Conservation (phyloP, 1,284 basidiomycete genomes). For the Somion occarium region DNA sequence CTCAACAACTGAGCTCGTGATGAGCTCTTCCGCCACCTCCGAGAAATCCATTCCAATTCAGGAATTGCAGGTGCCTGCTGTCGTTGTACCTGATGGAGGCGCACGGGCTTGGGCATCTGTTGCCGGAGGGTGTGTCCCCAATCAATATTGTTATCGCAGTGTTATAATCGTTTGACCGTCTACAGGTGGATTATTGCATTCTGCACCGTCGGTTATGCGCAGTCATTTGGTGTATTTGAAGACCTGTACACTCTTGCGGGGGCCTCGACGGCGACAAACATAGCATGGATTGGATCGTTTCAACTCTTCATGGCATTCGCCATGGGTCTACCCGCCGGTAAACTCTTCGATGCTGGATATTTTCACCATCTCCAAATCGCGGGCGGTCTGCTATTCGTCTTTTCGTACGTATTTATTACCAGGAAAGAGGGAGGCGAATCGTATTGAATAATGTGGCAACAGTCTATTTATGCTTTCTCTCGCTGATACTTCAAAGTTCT, state of each 20-base stretch:
- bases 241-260: neutral
- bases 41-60: too few species aligned
- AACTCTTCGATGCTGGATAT: neutral
- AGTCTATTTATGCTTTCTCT: constrained; percentile 27
- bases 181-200: neutral
- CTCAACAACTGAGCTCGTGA: too few species aligned
- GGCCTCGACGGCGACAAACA: neutral
- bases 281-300: neutral
- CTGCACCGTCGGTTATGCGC: neutral
- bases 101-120: neutral
- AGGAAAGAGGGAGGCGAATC: too few species aligned
- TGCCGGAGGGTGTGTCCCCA: neutral
- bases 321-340: neutral
- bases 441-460: too few species aligned
- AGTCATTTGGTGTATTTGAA: neutral
- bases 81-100: neutral
- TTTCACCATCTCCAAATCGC: neutral
- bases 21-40: too few species aligned
- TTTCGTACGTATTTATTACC: neutral
- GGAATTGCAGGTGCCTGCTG: too few species aligned
- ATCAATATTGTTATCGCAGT: neutral
- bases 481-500: constrained; percentile 17
- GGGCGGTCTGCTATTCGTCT: neutral
- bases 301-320: neutral
- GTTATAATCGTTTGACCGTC: neutral